Percentiles rank a stretch among this genome's conserved stretches.
phyloP scores from a whole-genome alignment of 2,329 filamentous ascomycete genomes.

The Fusarium coffeatum region DNA sequence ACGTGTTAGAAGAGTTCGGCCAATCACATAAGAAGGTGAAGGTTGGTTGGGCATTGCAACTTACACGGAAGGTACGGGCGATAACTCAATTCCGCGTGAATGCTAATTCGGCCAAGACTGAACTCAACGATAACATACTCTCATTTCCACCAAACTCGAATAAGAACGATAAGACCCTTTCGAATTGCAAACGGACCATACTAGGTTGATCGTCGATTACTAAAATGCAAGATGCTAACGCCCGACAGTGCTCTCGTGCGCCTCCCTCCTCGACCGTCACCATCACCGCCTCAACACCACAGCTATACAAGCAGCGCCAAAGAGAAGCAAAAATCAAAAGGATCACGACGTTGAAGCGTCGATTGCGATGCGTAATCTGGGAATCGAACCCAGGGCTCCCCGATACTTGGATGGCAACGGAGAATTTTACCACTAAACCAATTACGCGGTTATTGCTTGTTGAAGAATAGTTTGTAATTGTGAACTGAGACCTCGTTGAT shows the following conservation, averaged over 20 bases:
- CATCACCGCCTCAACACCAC: neutral
- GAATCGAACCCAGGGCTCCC: slow-evolving; percentile 41
- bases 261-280: neutral
- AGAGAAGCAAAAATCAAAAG: neutral
- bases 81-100: neutral
- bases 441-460: slow-evolving; percentile 25
- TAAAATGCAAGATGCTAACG: neutral
- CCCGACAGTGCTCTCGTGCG: neutral
- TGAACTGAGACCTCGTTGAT: neutral
- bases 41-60: neutral
- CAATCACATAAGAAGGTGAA: neutral
- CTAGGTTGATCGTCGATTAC: neutral
- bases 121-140: neutral
- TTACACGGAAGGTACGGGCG: neutral
- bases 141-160: neutral
- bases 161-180: too few species aligned
- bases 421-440: slow-evolving; percentile 44
- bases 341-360: accelerated
- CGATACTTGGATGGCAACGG: slow-evolving; percentile 35
- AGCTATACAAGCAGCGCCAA: neutral
- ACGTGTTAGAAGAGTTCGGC: too few species aligned
- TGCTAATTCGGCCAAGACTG: neutral
- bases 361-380: slow-evolving; percentile 24
- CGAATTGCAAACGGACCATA: neutral
- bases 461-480: neutral